phyloP scores from a whole-genome alignment of 495 filamentous ascomycete species.

The Penicillium antarcticum region DNA sequence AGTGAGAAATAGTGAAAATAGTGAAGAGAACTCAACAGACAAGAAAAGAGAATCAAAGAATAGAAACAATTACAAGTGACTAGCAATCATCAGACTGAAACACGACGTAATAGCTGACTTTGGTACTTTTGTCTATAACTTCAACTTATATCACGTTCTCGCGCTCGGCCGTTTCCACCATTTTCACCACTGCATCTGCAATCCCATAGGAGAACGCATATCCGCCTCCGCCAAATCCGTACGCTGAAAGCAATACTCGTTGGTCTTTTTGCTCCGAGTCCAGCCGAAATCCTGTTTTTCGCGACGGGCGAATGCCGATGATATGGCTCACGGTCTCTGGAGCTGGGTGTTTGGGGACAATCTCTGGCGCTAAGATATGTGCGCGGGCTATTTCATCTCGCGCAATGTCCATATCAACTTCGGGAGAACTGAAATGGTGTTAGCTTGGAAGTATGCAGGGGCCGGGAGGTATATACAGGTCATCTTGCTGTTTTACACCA shows the following conservation, averaged over 20 bases:
- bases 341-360: slow-evolving; percentile 35
- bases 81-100: no score
- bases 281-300: slow-evolving; percentile 38
- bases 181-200: slow-evolving; percentile 36
- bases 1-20: neutral
- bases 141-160: slow-evolving; percentile 29
- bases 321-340: slow-evolving; percentile 33
- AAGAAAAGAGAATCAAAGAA: no score
- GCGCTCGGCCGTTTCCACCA: slow-evolving; percentile 36
- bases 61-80: no score
- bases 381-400: slow-evolving; percentile 41
- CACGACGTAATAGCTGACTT: no score
- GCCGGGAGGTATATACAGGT: slow-evolving; percentile 25
- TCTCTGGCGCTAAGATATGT: slow-evolving; percentile 37
- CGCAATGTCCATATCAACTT: slow-evolving; percentile 37
- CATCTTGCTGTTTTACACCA: slow-evolving; percentile 42
- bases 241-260: slow-evolving; percentile 35
- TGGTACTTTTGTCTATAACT: no score
- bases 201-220: slow-evolving; percentile 45
- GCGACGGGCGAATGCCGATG: slow-evolving; percentile 39
- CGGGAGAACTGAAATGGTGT: slow-evolving; percentile 24
- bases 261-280: slow-evolving; percentile 29
- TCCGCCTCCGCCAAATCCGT: slow-evolving; percentile 43
- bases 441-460: neutral
- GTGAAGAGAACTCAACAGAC: no score